Base-by-base conservation (phyloP, 2,329 filamentous ascomycete genomes). In the Sphaerostilbella broomeana region DNA sequence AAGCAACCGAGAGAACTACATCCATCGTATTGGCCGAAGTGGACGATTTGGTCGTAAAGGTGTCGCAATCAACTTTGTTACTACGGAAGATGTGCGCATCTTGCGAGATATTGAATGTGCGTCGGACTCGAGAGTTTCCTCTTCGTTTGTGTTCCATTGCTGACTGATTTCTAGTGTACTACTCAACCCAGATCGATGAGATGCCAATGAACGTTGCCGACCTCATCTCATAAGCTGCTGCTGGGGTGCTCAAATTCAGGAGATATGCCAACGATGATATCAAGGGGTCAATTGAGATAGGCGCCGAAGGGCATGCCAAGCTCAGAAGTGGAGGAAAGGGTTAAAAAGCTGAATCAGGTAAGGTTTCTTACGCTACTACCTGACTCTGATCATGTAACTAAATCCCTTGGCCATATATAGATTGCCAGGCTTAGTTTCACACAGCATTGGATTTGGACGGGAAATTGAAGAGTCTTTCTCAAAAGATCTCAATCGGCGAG, bases 1-100 rank as follows among this genome's bases (percentile, higher is more conserved):
- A 4, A 92, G 85, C 67, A 97, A 98, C 67, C 88, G 92, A 75
- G 92, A 98, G 69, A 98, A 98, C 71, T 98, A 98, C 67, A 97
- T 98, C 64, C 92, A 98, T 72, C 84, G 92, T 54, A 98, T 98
- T 55, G 92, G 92, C 60, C 81, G 92, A 60, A 92, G 86, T 60
- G 92, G 92, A 53, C 80, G 92, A 52, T 98, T 98, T 56, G 92
- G 92, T 56, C 80, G 92, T 57, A 98, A 98, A 73, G 92, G 92
- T 75, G 92, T 98, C 50, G 92, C 92, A 25, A 98, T 98, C 75
- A 98, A 98, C 72, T 98, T 98, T 59, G 92, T 98, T 51, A 98
- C 92, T 3, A 94, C 86, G 58, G 92, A 98, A 55, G 92, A 98
- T 61, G 92, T 98, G 44, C 84, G 92, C 60, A 98, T 98, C 60